Percentiles rank a stretch among this genome's conserved stretches.
These are phyloP conservation scores for Cladosporium phlei DNA, from an alignment of 2,329 filamentous ascomycete genomes.

Conservation along the genomic window DNA sequence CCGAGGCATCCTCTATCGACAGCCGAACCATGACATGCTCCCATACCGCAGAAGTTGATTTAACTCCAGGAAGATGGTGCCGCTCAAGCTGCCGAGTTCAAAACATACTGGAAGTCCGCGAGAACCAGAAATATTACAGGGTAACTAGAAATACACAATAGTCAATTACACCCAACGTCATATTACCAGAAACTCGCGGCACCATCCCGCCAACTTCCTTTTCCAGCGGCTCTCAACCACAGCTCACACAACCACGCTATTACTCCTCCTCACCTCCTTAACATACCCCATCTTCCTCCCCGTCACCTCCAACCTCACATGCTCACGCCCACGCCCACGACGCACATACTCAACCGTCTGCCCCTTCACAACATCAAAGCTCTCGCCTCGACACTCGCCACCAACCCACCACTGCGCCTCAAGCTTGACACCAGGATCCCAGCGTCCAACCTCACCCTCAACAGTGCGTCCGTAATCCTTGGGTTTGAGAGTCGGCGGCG, in stretches of 20 bases:
- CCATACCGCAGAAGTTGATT: too few species aligned
- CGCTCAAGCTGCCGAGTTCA: too few species aligned
- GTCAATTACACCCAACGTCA: too few species aligned
- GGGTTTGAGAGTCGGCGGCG: slow-evolving; percentile 23
- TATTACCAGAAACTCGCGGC: too few species aligned
- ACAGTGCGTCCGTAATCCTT: slow-evolving; percentile 12
- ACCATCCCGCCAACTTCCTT: too few species aligned
- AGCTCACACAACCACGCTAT: neutral
- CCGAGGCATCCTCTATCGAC: too few species aligned
- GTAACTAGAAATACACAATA: too few species aligned
- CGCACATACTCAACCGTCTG: slow-evolving; percentile 16
- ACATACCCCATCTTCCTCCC: slow-evolving; percentile 9
- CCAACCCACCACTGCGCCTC: slow-evolving; percentile 33
- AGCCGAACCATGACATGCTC: too few species aligned
- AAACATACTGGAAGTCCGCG: too few species aligned
- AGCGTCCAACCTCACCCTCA: slow-evolving; percentile 28
- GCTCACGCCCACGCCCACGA: neutral
- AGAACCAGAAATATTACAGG: too few species aligned
- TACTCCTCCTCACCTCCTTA: slow-evolving; percentile 6
- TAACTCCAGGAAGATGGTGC: too few species aligned
- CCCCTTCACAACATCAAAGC: slow-evolving; percentile 27
- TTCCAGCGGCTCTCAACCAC: too few species aligned
- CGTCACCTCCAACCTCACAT: slow-evolving; percentile 2
- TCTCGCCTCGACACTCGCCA: slow-evolving; percentile 21
- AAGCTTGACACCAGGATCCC: slow-evolving; percentile 36